Evolutionary conservation across 2,329 filamentous ascomycete species (phyloP), one percentile per base, ranked within the genome.

Genomic region (Colletotrichum sp.): DNA sequence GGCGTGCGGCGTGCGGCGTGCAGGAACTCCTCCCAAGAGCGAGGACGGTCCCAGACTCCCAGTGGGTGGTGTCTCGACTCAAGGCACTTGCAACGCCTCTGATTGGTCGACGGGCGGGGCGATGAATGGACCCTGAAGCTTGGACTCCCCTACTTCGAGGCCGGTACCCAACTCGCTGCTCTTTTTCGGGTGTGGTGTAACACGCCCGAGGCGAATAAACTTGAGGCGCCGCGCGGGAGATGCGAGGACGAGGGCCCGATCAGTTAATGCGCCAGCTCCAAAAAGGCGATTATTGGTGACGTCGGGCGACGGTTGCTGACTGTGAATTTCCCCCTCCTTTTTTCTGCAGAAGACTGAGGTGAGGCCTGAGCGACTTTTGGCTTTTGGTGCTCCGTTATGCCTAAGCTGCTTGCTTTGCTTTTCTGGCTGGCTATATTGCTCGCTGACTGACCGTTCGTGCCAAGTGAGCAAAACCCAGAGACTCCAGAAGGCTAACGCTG

Each of bases 91-190:
- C 32, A 1, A 2, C 16, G 25, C 13, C 15, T 63, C 28, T 72
- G 73, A 75, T 75, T 75, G 73, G 73, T 13, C 30, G 32, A 8
- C 5, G 27, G 13, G 13, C 34, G 36, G 68, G 22, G 9, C 36
- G 22, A 72, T 65, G 69, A 72, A 61, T 75, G 68, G 72, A 74
- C 68, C 72, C 68, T 67, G 72, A 67, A 74, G 72, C 72, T 72
- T 67, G 68, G 68, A 65, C 67, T 57, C 48, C n/a, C 44, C 52
- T 52, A 60, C 28, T 59, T n/a, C n/a, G n/a, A n/a, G n/a, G n/a
- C n/a, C n/a, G n/a, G n/a, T n/a, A n/a, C n/a, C n/a, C n/a, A n/a
- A n/a, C n/a, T n/a, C n/a, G 30, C 19, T 28, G 57, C 60, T 32
- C 22, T 59, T 30, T 27, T 30, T 59, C 15, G 22, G 61, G 61